Percentiles rank a stretch among this genome's conserved stretches.
These are phyloP conservation scores for Diaporthe amygdali DNA, from an alignment of 2,329 filamentous ascomycete species.

Conservation along the genomic window DNA sequence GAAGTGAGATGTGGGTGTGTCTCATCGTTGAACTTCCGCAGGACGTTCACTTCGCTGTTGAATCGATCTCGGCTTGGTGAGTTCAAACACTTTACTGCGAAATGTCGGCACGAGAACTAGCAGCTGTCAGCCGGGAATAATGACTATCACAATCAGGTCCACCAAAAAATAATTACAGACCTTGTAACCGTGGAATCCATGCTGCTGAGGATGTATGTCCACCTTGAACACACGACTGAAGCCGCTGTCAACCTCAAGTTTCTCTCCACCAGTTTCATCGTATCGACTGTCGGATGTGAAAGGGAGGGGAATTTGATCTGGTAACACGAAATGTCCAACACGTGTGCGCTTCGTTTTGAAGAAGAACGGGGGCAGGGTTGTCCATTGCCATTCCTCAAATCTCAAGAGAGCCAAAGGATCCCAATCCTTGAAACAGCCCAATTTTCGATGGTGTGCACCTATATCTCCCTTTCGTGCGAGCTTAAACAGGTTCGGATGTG, in stretches of 20 bases:
- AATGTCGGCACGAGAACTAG: too few relatives aligned
- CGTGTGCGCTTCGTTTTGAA: neutral
- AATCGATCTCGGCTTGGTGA: neutral
- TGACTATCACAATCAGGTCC: too few relatives aligned
- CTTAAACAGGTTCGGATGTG: neutral
- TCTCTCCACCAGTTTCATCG: neutral
- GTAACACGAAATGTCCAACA: conserved; percentile 12
- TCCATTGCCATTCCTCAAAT: conserved; percentile 27
- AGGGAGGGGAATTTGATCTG: conserved; percentile 11
- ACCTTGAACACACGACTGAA: conserved; percentile 21
- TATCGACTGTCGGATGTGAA: conserved; percentile 1
- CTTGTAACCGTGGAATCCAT: conserved; percentile 17
- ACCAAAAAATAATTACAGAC: too few relatives aligned
- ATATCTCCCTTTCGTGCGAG: neutral
- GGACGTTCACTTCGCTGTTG: conserved; percentile 26
- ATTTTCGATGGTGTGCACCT: neutral
- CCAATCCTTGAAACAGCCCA: conserved; percentile 16
- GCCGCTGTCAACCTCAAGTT: conserved; percentile 11
- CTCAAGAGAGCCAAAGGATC: neutral
- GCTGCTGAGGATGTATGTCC: conserved; percentile 27
- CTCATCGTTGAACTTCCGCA: conserved; percentile 25
- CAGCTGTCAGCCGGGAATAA: too few relatives aligned
- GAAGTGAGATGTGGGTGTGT: conserved; percentile 25
- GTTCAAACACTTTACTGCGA: conserved; percentile 23
- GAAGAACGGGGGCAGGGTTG: conserved; percentile 24